These are phyloP conservation scores for Colletotrichum gloeosporioides DNA, from an alignment of 2,329 filamentous ascomycete species.

Conservation along the genomic window DNA sequence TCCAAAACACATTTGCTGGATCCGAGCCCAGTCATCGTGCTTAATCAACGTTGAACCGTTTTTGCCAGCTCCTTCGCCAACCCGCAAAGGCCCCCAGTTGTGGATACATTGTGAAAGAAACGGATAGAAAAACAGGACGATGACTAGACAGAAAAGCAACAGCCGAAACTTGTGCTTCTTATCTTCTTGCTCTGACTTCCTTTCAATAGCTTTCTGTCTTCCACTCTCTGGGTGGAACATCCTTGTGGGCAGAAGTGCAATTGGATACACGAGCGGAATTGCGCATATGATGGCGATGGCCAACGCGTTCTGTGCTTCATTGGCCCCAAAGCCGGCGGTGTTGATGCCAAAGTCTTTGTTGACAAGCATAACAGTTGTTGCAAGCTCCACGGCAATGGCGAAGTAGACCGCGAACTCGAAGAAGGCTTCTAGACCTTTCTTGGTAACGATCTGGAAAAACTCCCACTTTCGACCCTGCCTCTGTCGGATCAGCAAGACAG, in stretches of 20 bases:
- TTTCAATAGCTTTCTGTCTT: background rate
- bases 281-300: conserved; percentile 26
- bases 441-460: background rate
- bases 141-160: background rate
- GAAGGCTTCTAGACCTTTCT: background rate
- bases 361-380: conserved; percentile 24
- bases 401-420: conserved; percentile 18
- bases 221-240: background rate
- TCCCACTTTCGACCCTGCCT: conserved; percentile 26
- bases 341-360: conserved; percentile 28
- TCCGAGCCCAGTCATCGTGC: background rate
- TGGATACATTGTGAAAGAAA: conserved; percentile 30
- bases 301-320: conserved; percentile 28
- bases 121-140: conserved; percentile 26
- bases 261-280: conserved; percentile 26
- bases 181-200: background rate
- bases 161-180: background rate
- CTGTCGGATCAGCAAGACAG: background rate
- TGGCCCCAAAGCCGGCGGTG: conserved; percentile 24
- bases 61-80: conserved; percentile 3
- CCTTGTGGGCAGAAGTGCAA: conserved; percentile 5
- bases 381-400: conserved; percentile 25
- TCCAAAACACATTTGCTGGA: background rate
- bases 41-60: background rate
- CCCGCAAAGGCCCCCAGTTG: conserved; percentile 15